Conservation (phyloP, 139 green algal species). For the Picochlorum sp. region DNA sequence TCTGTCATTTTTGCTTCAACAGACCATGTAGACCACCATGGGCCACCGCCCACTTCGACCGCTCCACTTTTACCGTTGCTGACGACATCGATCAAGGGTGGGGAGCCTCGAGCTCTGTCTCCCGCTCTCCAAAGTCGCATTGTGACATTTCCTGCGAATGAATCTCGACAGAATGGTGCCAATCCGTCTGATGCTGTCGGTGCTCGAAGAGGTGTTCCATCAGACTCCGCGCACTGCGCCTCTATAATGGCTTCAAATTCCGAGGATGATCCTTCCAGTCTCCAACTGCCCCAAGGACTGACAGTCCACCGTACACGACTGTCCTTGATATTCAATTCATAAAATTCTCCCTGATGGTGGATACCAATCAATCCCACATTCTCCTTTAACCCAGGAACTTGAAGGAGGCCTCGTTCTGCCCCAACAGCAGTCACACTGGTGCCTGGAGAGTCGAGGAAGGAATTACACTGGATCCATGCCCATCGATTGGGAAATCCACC, state of each 20-base stretch:
- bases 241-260: constrained; percentile 73
- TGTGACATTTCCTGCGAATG: constrained; percentile 67
- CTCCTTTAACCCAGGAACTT: constrained; percentile 66
- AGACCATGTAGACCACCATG: constrained; percentile 78
- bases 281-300: constrained; percentile 72
- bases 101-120: not conserved
- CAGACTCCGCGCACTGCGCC: constrained; percentile 36
- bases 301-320: constrained; percentile 73
- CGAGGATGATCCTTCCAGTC: constrained; percentile 24
- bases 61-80: constrained; percentile 40
- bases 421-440: constrained; percentile 80
- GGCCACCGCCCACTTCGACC: constrained; percentile 86
- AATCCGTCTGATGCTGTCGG: constrained; percentile 75
- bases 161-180: constrained; percentile 79
- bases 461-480: constrained; percentile 94
- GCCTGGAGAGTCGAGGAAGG: constrained; percentile 60
- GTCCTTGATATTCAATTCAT: constrained; percentile 84
- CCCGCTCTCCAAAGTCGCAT: constrained; percentile 61
- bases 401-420: constrained; percentile 38
- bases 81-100: constrained; percentile 57
- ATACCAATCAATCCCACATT: constrained; percentile 87
- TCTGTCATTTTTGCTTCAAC: constrained; percentile 68
- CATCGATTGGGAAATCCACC: constrained; percentile 87
- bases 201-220: constrained; percentile 56
- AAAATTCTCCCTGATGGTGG: constrained; percentile 64